A percentile compares a stretch with the other conserved stretches of the same genome.
Evolutionary conservation across 2,329 filamentous ascomycete species (phyloP).

Genomic region (Sporothrix inflata): DNA sequence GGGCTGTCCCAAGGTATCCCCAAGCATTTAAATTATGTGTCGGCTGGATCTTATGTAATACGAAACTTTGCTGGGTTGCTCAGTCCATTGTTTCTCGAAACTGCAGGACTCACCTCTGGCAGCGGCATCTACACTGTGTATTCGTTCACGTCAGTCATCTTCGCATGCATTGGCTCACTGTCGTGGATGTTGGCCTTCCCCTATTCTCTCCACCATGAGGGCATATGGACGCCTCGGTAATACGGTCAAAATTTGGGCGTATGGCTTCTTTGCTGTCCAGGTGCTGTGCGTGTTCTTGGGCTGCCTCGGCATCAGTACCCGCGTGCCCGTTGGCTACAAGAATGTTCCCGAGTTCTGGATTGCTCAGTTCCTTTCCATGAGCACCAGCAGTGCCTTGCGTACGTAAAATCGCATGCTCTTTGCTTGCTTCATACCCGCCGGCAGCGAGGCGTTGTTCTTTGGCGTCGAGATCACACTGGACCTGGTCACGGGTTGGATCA

Average conservation of each 20-base stretch:
- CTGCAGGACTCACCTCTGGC: constrained; percentile 14
- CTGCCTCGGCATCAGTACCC: constrained; percentile 20
- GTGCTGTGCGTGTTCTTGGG: constrained; percentile 26
- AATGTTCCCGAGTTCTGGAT: constrained; percentile 23
- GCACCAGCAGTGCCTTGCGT: constrained; percentile 23
- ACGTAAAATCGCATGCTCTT: constrained; percentile 23
- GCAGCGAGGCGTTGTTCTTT: constrained; percentile 26
- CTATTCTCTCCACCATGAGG: background rate
- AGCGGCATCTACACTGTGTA: constrained; percentile 27
- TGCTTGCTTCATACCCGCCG: constrained; percentile 19
- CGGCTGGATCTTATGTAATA: constrained; percentile 29
- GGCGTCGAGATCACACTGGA: constrained; percentile 27
- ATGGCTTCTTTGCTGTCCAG: constrained; percentile 24
- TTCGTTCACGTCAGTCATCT: constrained; percentile 23
- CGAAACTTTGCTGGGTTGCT: constrained; percentile 23
- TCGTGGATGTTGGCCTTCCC: constrained; percentile 25
- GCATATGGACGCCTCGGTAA: background rate
- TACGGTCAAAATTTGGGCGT: constrained; percentile 23
- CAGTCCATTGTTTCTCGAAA: constrained; percentile 25
- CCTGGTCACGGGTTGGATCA: constrained; percentile 24
- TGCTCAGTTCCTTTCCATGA: constrained; percentile 19
- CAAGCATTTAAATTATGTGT: constrained; percentile 27
- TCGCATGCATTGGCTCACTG: constrained; percentile 22
- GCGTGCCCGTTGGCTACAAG: constrained; percentile 21
- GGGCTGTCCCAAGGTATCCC: constrained; percentile 14